Evolutionary conservation across 257 asterid species (phyloP), one percentile per base, ranked within the genome.

Genomic region (Petunia secreta): DNA sequence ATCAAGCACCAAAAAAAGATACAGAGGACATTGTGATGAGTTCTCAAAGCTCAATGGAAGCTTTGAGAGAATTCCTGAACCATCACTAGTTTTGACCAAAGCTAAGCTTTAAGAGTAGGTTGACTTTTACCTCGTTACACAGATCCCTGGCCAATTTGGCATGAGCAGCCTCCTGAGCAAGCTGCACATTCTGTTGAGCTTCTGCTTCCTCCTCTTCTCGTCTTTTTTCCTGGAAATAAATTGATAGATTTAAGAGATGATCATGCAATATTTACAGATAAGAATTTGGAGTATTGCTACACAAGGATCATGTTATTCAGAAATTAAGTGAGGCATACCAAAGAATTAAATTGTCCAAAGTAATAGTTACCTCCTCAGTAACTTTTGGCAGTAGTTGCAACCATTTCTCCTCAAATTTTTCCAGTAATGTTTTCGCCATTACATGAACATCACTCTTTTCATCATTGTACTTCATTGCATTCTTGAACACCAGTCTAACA

Each of bases 361-460:
- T 44, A 54, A 11, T 53, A 13, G 64, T 80, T 88, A 95, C 98
- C 99, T 95, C 99, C 80, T 93, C 97, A 75, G 41, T 84, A 88
- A 93, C 99, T 91, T 91, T 95, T 8, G 98, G 97, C 87, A 93
- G 86, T 82, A 95, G 79, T 85, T 87, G 96, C 79, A 84, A 84
- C 99, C 98, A 95, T 88, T 89, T 93, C 85, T 95, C 99, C 92
- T 95, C 99, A 87, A 95, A 92, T 65, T 87, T 89, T n/a, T 84
- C 92, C 83, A 87, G 84, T 63, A 93, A 87, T 11, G 85, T 67
- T 79, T 87, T 87, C 11, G 99, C 98, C 99, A 93, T 95, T 59
- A 36, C 83, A 90, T 95, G 87, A 50, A 90, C 98, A 38, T 93
- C 94, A 85, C 99, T 95, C 86, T 92, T 90, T 14, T 89, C 95